Evolutionary conservation across 768 basidiomycete species (phyloP).

Genomic region (Pulveroboletus ravenelii): DNA sequence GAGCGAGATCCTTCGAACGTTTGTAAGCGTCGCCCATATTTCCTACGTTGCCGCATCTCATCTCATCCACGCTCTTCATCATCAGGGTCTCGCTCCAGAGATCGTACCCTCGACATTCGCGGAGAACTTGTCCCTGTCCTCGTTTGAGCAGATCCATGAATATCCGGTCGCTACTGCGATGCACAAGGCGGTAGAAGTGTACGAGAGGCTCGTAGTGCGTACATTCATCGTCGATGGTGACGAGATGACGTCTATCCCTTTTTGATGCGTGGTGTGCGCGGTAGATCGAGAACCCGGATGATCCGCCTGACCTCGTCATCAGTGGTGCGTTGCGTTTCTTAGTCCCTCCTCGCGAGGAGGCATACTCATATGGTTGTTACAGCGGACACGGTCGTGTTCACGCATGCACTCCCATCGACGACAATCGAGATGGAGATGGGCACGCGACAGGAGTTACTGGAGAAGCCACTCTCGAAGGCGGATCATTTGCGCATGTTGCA

Average conservation of each 20-base stretch:
- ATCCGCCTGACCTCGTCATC: constrained; percentile 77
- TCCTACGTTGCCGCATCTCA: neutral
- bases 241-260: neutral
- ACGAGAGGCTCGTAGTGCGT: constrained; percentile 70
- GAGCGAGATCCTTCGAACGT: constrained; percentile 72
- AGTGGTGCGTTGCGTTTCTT: constrained; percentile 42
- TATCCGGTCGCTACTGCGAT: constrained; percentile 75
- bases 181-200: constrained; percentile 83
- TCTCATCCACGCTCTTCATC: neutral
- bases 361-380: neutral
- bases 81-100: constrained; percentile 61
- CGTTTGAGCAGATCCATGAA: constrained; percentile 67
- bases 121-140: constrained; percentile 65
- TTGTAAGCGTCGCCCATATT: constrained; percentile 45
- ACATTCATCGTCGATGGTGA: neutral
- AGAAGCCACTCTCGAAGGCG: constrained; percentile 76
- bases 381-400: constrained; percentile 97
- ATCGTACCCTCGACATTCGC: constrained; percentile 73
- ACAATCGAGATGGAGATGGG: constrained; percentile 40
- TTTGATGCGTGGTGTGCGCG: neutral
- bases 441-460: constrained; percentile 68
- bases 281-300: constrained; percentile 52
- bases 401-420: constrained; percentile 59
- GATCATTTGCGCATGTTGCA: constrained; percentile 87
- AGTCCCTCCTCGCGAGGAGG: too few species aligned